Conservation (phyloP, 2,329 filamentous ascomycete genomes). For the Talaromyces sp. region DNA sequence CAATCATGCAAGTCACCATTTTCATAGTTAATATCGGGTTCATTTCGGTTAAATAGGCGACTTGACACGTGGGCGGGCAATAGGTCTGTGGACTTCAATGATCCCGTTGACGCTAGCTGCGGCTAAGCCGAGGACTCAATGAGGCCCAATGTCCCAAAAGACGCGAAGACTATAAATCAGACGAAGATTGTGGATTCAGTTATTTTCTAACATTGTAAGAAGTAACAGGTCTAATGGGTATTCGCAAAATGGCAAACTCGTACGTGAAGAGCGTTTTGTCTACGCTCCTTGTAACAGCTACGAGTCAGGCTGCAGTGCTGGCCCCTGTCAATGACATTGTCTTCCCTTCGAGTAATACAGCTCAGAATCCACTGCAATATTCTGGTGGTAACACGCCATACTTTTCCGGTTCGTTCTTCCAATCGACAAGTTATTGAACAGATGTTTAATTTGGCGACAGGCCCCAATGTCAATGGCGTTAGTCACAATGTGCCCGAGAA, state of each 20-base stretch:
- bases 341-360: slow-evolving; percentile 9
- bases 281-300: slow-evolving; percentile 9
- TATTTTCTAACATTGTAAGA: background rate
- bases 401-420: slow-evolving; percentile 35
- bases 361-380: slow-evolving; percentile 48
- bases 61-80: slow-evolving; percentile 16
- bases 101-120: slow-evolving; percentile 7
- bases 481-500: slow-evolving; percentile 57
- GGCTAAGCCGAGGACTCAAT: slow-evolving; percentile 11
- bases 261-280: slow-evolving; percentile 9
- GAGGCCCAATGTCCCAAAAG: background rate
- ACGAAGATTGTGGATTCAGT: background rate
- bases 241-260: slow-evolving; percentile 6
- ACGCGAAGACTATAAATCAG: background rate
- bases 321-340: slow-evolving; percentile 18
- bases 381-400: slow-evolving; percentile 59
- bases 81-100: slow-evolving; percentile 7
- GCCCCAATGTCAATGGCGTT: slow-evolving; percentile 60
- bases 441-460: slow-evolving; percentile 19
- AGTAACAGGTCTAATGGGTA: background rate
- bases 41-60: slow-evolving; percentile 14
- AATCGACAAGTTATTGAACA: background rate
- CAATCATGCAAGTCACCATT: background rate
- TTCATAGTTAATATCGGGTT: background rate
- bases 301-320: slow-evolving; percentile 9